These are phyloP conservation scores for Claviceps africana DNA, from an alignment of 2,329 filamentous ascomycete genomes.

Conservation along the genomic window DNA sequence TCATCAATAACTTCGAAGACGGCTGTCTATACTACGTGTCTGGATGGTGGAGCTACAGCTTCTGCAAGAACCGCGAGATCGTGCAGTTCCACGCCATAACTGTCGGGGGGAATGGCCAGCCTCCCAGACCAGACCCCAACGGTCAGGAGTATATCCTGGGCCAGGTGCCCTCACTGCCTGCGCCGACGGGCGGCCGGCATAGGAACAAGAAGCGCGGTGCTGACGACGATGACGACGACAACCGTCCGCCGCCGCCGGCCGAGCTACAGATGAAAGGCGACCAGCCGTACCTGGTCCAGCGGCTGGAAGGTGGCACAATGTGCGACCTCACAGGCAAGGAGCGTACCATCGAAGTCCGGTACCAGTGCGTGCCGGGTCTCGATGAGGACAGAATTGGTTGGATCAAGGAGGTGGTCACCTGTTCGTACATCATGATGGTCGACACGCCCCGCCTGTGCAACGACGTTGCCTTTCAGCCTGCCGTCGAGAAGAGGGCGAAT, in stretches of 20 bases:
- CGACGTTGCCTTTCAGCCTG: conserved; percentile 74
- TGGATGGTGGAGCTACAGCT: conserved; percentile 94
- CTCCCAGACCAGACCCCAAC: conserved; percentile 62
- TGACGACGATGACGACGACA: not conserved
- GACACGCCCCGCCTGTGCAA: conserved; percentile 79
- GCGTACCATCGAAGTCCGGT: conserved; percentile 72
- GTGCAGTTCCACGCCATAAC: conserved; percentile 82
- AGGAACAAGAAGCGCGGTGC: conserved; percentile 10
- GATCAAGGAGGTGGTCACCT: conserved; percentile 88
- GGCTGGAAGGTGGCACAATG: conserved; percentile 60
- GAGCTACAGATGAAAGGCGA: conserved; percentile 72
- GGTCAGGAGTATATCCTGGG: conserved; percentile 70
- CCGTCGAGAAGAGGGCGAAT: conserved; percentile 62
- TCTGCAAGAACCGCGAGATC: conserved; percentile 79
- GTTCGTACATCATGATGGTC: conserved; percentile 84
- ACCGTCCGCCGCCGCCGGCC: conserved; percentile 29
- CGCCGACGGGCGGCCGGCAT: conserved; percentile 9
- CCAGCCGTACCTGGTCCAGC: conserved; percentile 74
- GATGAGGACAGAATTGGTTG: conserved; percentile 66
- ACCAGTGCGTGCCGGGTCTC: conserved; percentile 62
- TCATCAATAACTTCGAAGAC: conserved; percentile 64
- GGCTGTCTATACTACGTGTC: conserved; percentile 71
- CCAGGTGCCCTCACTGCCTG: conserved; percentile 24
- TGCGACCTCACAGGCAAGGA: conserved; percentile 77
- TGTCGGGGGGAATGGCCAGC: conserved; percentile 49